phyloP scores from a whole-genome alignment of 2,329 filamentous ascomycete genomes.

The Ramularia endophylla region DNA sequence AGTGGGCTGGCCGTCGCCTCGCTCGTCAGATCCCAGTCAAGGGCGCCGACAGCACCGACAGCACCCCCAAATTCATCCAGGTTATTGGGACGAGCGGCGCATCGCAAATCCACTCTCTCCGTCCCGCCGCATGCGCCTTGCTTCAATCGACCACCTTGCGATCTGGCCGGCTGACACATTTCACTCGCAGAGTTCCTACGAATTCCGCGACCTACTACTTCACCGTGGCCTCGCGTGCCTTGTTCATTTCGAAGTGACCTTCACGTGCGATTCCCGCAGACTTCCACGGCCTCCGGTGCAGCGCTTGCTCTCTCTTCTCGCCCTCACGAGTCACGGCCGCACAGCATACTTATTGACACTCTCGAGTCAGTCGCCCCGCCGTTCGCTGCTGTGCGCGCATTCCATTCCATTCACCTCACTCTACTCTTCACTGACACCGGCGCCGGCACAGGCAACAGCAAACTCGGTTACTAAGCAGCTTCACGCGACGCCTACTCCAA shows the following conservation, averaged over 20 bases:
- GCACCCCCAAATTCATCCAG: neutral
- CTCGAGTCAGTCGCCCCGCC: constrained; percentile 18
- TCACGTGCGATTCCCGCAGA: constrained; percentile 4
- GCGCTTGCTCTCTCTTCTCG: constrained; percentile 11
- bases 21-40: neutral
- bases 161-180: too few relatives aligned
- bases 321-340: constrained; percentile 27
- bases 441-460: constrained; percentile 6
- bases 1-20: constrained; percentile 3
- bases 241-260: constrained; percentile 2
- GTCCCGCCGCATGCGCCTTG: constrained; percentile 1
- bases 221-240: too few relatives aligned
- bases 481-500: constrained; percentile 12
- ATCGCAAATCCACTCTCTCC: constrained; percentile 1
- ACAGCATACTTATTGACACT: constrained; percentile 28
- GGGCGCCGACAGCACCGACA: neutral
- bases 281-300: constrained; percentile 17
- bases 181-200: constrained; percentile 6
- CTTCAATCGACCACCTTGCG: constrained; percentile 3
- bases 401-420: constrained; percentile 3
- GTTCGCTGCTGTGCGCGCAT: neutral
- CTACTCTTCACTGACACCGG: constrained; percentile 4
- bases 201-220: constrained; percentile 1
- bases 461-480: constrained; percentile 16
- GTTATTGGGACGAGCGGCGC: neutral